phyloP scores from a whole-genome alignment of 2,329 filamentous ascomycete species.

The Aciculosporium take region DNA sequence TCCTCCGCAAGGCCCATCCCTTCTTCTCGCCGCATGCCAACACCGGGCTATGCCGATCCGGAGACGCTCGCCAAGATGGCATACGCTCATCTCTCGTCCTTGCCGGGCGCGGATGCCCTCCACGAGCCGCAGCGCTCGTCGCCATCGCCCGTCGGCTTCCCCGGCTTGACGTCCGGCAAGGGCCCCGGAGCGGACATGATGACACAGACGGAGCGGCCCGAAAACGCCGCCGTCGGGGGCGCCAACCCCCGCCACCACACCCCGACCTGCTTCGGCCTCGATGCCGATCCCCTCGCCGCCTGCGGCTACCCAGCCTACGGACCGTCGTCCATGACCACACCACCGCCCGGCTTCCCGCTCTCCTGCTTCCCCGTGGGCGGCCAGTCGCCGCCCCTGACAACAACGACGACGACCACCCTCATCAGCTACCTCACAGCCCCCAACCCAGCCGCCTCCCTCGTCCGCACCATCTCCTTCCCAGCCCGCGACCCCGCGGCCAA shows the following conservation, averaged over 20 bases:
- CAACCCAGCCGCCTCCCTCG: slow-evolving; percentile 71
- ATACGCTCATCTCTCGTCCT: slow-evolving; percentile 26
- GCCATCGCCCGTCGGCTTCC: slow-evolving; percentile 49
- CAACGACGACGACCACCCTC: slow-evolving; percentile 52
- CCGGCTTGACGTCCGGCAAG: slow-evolving; percentile 20
- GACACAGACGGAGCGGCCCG: slow-evolving; percentile 7
- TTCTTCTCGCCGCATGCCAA: slow-evolving; percentile 36
- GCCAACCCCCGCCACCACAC: slow-evolving; percentile 41
- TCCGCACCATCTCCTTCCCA: slow-evolving; percentile 61
- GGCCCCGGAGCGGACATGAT: slow-evolving; percentile 2
- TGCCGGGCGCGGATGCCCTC: slow-evolving; percentile 9
- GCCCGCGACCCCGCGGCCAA: slow-evolving; percentile 53
- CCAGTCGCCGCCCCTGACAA: slow-evolving; percentile 25
- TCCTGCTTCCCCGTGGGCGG: slow-evolving; percentile 32
- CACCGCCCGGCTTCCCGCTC: slow-evolving; percentile 27
- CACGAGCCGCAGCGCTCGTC: slow-evolving; percentile 12
- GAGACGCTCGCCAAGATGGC: slow-evolving; percentile 33
- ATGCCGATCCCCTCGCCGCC: slow-evolving; percentile 49
- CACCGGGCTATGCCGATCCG: slow-evolving; percentile 49
- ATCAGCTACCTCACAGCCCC: slow-evolving; percentile 62
- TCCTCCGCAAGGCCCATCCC: slow-evolving; percentile 18
- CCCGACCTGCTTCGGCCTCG: slow-evolving; percentile 50
- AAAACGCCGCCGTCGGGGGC: too few relatives aligned
- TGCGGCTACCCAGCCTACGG: slow-evolving; percentile 79
- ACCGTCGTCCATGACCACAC: slow-evolving; percentile 41